These are phyloP conservation scores for Helminthosporium solani DNA, from an alignment of 2,329 filamentous ascomycete species.

Conservation along the genomic window DNA sequence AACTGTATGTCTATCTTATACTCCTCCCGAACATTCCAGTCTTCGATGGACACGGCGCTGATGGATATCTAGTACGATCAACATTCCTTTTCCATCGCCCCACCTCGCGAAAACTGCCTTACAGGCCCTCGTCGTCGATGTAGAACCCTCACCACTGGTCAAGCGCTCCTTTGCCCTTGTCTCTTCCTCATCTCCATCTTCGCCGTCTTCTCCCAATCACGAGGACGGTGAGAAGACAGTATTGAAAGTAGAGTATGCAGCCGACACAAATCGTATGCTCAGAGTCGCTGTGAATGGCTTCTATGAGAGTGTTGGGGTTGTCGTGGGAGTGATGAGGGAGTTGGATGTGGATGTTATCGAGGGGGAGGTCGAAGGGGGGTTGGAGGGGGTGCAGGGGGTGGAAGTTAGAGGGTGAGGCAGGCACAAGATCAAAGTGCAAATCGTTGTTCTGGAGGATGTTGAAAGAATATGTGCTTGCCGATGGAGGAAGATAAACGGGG, in stretches of 20 bases:
- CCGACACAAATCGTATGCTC: conserved; percentile 94
- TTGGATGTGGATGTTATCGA: conserved; percentile 80
- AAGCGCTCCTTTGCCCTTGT: conserved; percentile 65
- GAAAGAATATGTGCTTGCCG: no score
- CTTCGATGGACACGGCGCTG: conserved; percentile 2
- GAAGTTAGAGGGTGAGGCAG: conserved; percentile 58
- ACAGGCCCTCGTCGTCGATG: conserved; percentile 76
- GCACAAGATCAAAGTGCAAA: no score
- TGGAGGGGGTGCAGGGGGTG: conserved; percentile 70
- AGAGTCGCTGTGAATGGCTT: conserved; percentile 95
- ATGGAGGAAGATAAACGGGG: no score
- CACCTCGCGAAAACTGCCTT: conserved; percentile 77
- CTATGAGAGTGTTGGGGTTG: conserved; percentile 83
- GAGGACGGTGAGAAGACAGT: conserved; percentile 47
- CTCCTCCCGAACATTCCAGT: background rate
- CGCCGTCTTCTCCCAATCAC: background rate
- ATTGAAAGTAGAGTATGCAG: conserved; percentile 74
- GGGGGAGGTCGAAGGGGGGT: conserved; percentile 41
- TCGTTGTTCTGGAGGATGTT: no score
- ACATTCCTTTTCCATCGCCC: conserved; percentile 77
- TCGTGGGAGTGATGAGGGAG: conserved; percentile 87
- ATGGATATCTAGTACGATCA: conserved; percentile 59
- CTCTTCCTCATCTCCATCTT: conserved; percentile 1
- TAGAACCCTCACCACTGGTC: conserved; percentile 84
- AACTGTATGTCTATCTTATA: conserved; percentile 29